Percentiles rank a stretch among this genome's conserved stretches.
Conservation (phyloP, 2,329 filamentous ascomycete species). For the Penicillium concentricum region DNA sequence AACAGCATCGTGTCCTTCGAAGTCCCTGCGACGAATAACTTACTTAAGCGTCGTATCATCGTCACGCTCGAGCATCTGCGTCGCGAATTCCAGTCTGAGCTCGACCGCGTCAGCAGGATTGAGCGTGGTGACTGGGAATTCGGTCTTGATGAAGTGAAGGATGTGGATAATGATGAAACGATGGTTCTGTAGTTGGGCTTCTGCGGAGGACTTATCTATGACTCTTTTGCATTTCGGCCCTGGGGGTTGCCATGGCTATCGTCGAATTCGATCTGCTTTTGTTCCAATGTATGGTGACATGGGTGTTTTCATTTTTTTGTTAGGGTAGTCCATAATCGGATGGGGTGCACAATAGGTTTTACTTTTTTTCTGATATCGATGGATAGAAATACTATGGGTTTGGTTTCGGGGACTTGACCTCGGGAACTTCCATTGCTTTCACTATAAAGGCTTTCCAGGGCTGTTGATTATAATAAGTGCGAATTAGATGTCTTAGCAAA, state of each 20-base stretch:
- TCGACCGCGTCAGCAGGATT: conserved; percentile 85
- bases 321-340: conserved; percentile 14
- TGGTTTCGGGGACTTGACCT: background rate
- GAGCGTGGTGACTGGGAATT: conserved; percentile 89
- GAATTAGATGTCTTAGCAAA: no score
- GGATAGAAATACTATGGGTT: background rate
- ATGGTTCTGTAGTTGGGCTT: conserved; percentile 32
- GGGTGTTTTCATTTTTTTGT: conserved; percentile 12
- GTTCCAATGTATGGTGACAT: conserved; percentile 10
- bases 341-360: conserved; percentile 19
- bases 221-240: conserved; percentile 3
- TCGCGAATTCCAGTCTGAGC: conserved; percentile 83
- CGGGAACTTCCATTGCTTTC: no score
- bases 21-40: conserved; percentile 4
- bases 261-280: conserved; percentile 6
- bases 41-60: conserved; percentile 64
- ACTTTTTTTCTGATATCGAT: background rate
- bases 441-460: no score
- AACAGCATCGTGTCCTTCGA: conserved; percentile 5
- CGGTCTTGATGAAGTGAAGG: conserved; percentile 36
- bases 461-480: no score
- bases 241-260: background rate
- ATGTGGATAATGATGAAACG: conserved; percentile 36
- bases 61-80: conserved; percentile 83
- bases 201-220: background rate